A percentile compares a stretch with the other conserved stretches of the same genome.
These are phyloP conservation scores for Phylloporus scabripes DNA, from an alignment of 768 basidiomycete genomes.

Conservation along the genomic window DNA sequence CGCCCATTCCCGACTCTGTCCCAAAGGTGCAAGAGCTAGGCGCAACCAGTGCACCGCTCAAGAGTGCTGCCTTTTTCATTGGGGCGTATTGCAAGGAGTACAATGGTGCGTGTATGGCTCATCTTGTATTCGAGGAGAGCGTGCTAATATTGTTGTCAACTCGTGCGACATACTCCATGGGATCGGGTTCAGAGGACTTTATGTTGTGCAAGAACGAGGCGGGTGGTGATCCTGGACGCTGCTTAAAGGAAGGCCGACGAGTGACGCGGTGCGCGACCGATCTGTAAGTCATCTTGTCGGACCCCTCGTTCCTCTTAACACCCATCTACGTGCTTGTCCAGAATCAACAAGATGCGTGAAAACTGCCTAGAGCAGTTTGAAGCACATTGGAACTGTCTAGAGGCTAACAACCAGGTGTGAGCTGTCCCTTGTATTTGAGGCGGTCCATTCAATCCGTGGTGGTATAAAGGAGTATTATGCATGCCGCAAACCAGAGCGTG, in stretches of 20 bases:
- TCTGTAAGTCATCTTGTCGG: slow-evolving; percentile 52
- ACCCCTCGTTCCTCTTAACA: not conserved
- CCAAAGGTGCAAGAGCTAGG: slow-evolving; percentile 89
- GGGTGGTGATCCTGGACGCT: slow-evolving; percentile 77
- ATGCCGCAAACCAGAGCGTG: slow-evolving; percentile 84
- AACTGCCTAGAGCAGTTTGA: slow-evolving; percentile 86
- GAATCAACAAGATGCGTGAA: slow-evolving; percentile 90
- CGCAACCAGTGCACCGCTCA: slow-evolving; percentile 85
- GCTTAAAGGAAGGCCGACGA: slow-evolving; percentile 90
- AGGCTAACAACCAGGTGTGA: slow-evolving; percentile 88
- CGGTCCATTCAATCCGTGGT: not conserved
- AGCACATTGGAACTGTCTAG: slow-evolving; percentile 91
- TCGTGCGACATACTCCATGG: not conserved
- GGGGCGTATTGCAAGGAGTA: slow-evolving; percentile 93
- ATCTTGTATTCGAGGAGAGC: not conserved
- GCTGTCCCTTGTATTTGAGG: not conserved
- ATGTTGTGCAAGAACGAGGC: slow-evolving; percentile 97
- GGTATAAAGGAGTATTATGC: slow-evolving; percentile 69
- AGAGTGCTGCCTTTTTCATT: slow-evolving; percentile 96
- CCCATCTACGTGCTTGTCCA: slow-evolving; percentile 29
- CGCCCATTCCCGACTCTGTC: slow-evolving; percentile 57
- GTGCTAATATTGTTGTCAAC: slow-evolving; percentile 5
- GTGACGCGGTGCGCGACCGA: slow-evolving; percentile 95
- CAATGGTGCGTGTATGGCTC: slow-evolving; percentile 65
- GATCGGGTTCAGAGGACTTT: slow-evolving; percentile 76